These are phyloP conservation scores for Liquidambar formosana DNA, from an alignment of 164 flowering plant species.

Conservation along the genomic window DNA sequence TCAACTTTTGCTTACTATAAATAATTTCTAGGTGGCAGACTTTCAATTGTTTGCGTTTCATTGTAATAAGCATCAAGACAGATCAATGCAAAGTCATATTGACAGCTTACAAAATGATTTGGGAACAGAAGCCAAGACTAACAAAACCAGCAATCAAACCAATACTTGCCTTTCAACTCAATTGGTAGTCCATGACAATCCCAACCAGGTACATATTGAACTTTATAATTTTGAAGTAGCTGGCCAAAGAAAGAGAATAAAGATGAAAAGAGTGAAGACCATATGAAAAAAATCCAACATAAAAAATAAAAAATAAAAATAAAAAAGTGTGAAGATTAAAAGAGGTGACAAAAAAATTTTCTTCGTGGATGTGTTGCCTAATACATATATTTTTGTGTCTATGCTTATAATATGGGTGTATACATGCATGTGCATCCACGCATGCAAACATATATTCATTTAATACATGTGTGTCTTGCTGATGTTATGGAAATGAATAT, in stretches of 20 bases:
- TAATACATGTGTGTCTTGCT: neutral
- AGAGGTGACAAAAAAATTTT: neutral
- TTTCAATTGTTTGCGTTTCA: neutral
- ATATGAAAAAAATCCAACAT: neutral
- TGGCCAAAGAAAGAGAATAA: constrained; percentile 30
- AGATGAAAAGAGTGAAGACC: constrained; percentile 5
- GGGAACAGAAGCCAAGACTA: neutral
- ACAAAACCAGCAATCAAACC: neutral
- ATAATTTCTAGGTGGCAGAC: neutral
- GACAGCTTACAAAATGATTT: neutral
- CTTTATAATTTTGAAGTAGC: constrained; percentile 94
- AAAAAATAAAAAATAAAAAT: neutral
- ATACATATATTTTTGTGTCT: neutral
- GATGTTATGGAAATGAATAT: neutral
- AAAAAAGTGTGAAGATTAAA: neutral
- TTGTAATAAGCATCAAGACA: neutral
- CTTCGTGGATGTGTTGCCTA: too few species aligned
- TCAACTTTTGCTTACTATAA: neutral
- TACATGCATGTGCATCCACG: too few species aligned
- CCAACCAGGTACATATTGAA: constrained; percentile 96
- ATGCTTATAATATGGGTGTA: neutral
- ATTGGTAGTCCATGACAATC: constrained; percentile 99
- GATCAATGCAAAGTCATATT: neutral
- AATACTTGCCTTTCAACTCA: constrained; percentile 91
- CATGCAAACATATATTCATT: neutral